Evolutionary conservation across 495 filamentous ascomycete genomes (phyloP), one percentile per base, ranked within the genome.

Genomic region (Neurospora sp.): DNA sequence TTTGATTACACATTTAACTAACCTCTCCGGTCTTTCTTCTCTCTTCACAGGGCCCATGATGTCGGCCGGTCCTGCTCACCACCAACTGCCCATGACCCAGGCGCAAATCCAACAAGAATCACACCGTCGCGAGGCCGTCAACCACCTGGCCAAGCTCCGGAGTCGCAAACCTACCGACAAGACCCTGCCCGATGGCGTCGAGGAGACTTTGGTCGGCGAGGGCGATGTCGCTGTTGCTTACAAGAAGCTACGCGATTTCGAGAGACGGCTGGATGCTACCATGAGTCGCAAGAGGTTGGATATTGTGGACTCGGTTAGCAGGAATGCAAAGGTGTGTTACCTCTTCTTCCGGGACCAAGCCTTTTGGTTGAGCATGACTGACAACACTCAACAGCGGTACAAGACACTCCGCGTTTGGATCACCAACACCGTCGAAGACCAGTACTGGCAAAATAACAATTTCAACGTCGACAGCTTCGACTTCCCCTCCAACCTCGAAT

Each of bases 231-330:
- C 93, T 23, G 84, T 90, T 78, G 88, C 93, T 74, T 99, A 99
- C 82, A 89, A 89, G 78, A 87, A 89, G 71, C 83, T 98, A 75
- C 89, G 93, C 80, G 95, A 97, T 70, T 81, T 96, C 49, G 96
- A 99, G 87, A 89, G 94, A 79, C 89, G 90, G 72, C 86, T 98
- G 72, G 96, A 99, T 84, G 93, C 94, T 31, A 91, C 93, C n/a
- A 96, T 98, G 86, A 93, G 96, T 81, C 88, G 95, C 77, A 99
- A 98, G 85, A 87, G 94, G 74, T 82, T 98, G 74, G 96, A 99
- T 81, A 91, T 97, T 71, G 88, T 93, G 72, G 95, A 97, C 78
- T 90, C 91, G 18, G 88, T 95, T 42, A 93, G 89, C 81, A 89
- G 92, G 72, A 91, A 91, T 72, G 85, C 90, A 70, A 95, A 96